Base-by-base conservation (phyloP, 2,329 filamentous ascomycete genomes). In the Pseudogymnoascus sp. region DNA sequence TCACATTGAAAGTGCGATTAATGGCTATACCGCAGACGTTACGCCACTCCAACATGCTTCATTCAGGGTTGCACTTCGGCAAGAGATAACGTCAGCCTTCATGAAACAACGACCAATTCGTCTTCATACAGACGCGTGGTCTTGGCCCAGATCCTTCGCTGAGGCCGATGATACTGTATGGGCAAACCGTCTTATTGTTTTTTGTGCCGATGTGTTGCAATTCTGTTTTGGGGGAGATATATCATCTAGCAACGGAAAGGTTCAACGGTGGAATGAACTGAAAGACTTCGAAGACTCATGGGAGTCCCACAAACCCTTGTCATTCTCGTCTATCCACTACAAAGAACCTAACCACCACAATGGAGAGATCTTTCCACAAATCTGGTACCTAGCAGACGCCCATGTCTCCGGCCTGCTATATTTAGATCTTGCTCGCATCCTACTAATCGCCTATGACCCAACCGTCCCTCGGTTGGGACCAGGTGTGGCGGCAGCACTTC, bases 1-100 rank as follows among this genome's bases (percentile, higher is more conserved):
- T 49, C 40, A 28, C 60, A 52, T 37, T 45, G 35, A 31, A 33
- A 37, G n/a, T 4, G 60, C 43, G 28, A 35, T 41, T 21, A 33
- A 37, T 58, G 21, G n/a, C n/a, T 58, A 8, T 41, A 38, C n/a
- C 37, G 25, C 18, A 43, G 37, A 41, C 37, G 43, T 25, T 28
- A 52, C 25, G 37, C 35, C 25, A 55, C 43, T 59, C 16, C 60
- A 45, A 58, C 60, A 61, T 33, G 60, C 43, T 41, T 49, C 49
- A 16, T 61, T 61, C 18, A 61, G 11, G 41, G 41, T 45, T 45
- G 41, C 41, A 23, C 41, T 45, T 45, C 41, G 41, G 41, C 41
- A 45, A 45, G 41, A 45, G 41, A 45, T 45, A 45, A 45, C 41
- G 41, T 45, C 43, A 23, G 25, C 59, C 12, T 41, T 61, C 14